A percentile compares a stretch with the other conserved stretches of the same genome.
phyloP scores from a whole-genome alignment of 75 land plant species.

The Pseudotsuga menziesii region DNA sequence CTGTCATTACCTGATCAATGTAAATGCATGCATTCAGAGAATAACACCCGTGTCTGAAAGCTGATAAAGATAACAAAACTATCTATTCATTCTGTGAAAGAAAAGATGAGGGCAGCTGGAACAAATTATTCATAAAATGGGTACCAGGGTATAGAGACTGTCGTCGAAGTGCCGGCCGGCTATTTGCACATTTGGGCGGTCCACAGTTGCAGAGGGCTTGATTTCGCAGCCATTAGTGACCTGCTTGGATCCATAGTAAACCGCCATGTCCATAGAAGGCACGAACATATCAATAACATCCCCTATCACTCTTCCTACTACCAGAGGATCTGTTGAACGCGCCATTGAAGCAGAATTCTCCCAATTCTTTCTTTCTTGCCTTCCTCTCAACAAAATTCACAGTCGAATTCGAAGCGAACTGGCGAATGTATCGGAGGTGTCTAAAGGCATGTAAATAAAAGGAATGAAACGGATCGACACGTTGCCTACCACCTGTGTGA shows the following conservation, averaged over 20 bases:
- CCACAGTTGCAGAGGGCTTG: constrained; percentile 49
- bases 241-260: constrained; percentile 46
- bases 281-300: constrained; percentile 74
- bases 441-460: not conserved
- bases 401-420: not conserved
- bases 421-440: not conserved
- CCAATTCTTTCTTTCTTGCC: not conserved
- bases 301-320: constrained; percentile 70
- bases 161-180: constrained; percentile 24
- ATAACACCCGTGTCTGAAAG: not conserved
- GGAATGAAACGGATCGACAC: constrained; percentile 5
- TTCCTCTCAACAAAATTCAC: not conserved
- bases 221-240: constrained; percentile 70
- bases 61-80: not conserved
- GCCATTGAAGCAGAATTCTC: constrained; percentile 14
- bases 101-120: not conserved
- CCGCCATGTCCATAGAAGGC: constrained; percentile 42
- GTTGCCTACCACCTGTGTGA: not conserved
- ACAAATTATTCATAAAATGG: not conserved
- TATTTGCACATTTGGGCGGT: constrained; percentile 48
- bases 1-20: constrained; percentile 58
- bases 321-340: constrained; percentile 54
- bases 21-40: constrained; percentile 1
- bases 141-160: constrained; percentile 60
- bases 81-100: not conserved